A percentile compares a stretch with the other conserved stretches of the same genome.
Conservation (phyloP, 495 filamentous ascomycete genomes). For the Daldinia loculata region DNA sequence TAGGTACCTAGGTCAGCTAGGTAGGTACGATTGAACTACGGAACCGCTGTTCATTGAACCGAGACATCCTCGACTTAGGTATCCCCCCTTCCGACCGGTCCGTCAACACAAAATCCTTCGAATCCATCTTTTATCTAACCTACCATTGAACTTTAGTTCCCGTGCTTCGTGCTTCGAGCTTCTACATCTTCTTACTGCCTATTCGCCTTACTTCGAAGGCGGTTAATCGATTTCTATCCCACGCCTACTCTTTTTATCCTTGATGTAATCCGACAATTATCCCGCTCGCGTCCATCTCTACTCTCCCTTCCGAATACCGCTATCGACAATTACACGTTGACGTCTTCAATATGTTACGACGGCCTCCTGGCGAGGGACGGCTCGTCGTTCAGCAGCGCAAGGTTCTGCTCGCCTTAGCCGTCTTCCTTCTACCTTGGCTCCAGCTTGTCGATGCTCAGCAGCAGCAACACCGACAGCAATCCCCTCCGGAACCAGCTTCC, state of each 20-base stretch:
- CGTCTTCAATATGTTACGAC: slow-evolving; percentile 62
- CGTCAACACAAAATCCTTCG: slow-evolving; percentile 8
- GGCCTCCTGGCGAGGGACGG: slow-evolving; percentile 61
- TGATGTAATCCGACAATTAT: slow-evolving; percentile 26
- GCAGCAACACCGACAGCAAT: slow-evolving; percentile 55
- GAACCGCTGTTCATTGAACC: not conserved
- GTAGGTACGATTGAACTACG: not conserved
- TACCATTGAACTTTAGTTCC: too few relatives aligned
- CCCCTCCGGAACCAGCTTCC: slow-evolving; percentile 35
- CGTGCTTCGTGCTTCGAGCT: too few relatives aligned
- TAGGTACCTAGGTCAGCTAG: too few relatives aligned
- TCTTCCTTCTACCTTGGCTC: slow-evolving; percentile 62
- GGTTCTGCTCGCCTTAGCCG: slow-evolving; percentile 58
- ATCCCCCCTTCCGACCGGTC: not conserved
- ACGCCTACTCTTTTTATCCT: not conserved
- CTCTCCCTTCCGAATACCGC: not conserved
- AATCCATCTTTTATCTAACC: not conserved
- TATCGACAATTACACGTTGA: slow-evolving; percentile 51
- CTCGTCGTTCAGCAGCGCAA: slow-evolving; percentile 56
- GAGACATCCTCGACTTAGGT: not conserved
- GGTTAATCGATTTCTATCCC: not conserved
- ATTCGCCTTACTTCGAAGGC: not conserved
- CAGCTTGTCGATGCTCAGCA: slow-evolving; percentile 66
- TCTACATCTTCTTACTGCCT: not conserved
- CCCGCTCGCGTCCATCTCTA: not conserved